Evolutionary conservation across 441 rosid genomes (phyloP).

Genomic region (Mallotus repandus): DNA sequence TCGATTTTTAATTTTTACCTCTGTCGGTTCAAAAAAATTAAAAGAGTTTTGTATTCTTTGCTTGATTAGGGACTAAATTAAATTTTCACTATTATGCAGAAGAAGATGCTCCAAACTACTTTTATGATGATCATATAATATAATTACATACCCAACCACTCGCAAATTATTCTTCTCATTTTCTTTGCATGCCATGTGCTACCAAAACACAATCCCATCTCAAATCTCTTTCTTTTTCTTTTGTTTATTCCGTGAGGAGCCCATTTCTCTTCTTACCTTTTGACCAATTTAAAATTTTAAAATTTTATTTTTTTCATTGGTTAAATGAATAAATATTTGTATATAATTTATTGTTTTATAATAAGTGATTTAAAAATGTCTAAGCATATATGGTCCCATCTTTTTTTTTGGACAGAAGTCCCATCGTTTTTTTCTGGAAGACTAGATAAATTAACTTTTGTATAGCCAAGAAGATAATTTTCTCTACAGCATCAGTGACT

Average conservation of each 20-base stretch:
- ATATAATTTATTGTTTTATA: too few species aligned
- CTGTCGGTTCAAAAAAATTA: too few species aligned
- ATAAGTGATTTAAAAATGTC: too few species aligned
- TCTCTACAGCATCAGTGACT: not conserved
- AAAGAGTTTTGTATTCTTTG: not conserved
- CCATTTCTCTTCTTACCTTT: slow-evolving; percentile 21
- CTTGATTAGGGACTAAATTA: not conserved
- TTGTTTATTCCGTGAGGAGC: slow-evolving; percentile 2
- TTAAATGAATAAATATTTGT: too few species aligned
- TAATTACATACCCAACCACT: slow-evolving; percentile 11
- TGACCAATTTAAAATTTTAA: not conserved
- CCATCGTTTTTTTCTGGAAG: not conserved
- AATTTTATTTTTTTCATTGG: too few species aligned
- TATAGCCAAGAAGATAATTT: slow-evolving; percentile 1
- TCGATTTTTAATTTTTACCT: too few species aligned
- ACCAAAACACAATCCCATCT: slow-evolving; percentile 28
- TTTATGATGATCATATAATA: not conserved
- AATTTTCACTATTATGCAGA: not conserved
- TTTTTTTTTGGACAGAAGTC: too few species aligned
- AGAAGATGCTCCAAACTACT: slow-evolving; percentile 6
- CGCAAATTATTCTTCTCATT: slow-evolving; percentile 15
- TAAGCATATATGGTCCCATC: too few species aligned
- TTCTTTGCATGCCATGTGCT: slow-evolving; percentile 35
- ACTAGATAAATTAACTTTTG: not conserved
- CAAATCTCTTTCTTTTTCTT: slow-evolving; percentile 4